Conservation (phyloP, 805 yeast species). For the Priceomyces fermenticarens region DNA sequence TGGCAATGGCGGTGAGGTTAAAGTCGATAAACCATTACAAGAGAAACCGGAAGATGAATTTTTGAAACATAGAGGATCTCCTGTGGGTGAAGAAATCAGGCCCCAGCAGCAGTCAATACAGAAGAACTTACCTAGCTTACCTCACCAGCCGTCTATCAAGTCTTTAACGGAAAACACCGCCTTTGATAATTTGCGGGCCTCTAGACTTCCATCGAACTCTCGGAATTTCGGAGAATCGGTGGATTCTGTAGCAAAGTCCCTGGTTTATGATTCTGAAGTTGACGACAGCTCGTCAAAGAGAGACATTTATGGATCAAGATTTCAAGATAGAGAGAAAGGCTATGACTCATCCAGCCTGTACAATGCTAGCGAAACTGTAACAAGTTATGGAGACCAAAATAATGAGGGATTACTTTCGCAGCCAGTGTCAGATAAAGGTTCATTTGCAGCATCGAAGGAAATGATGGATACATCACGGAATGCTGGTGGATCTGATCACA, state of each 20-base stretch:
- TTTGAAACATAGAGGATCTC: slow-evolving; percentile 9
- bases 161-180: slow-evolving; percentile 36
- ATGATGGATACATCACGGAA: slow-evolving; percentile 13
- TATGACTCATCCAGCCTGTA: slow-evolving; percentile 1
- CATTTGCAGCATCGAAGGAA: slow-evolving; percentile 9
- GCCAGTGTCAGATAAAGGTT: slow-evolving; percentile 10
- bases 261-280: neutral
- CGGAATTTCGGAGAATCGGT: neutral
- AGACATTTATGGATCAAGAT: no score
- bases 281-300: neutral
- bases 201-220: neutral
- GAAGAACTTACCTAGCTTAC: neutral
- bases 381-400: slow-evolving; percentile 5
- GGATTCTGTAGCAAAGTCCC: neutral
- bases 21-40: neutral
- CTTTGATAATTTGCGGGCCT: slow-evolving; percentile 28
- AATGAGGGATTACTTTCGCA: neutral
- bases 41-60: neutral
- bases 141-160: slow-evolving; percentile 16
- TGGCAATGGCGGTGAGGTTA: slow-evolving; percentile 1
- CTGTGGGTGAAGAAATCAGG: slow-evolving; percentile 1
- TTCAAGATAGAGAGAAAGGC: neutral
- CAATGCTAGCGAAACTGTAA: slow-evolving; percentile 1
- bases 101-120: neutral
- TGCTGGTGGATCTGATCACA: neutral